These are phyloP conservation scores for Pichia sp. DNA, from an alignment of 1,139 yeast species.

Conservation along the genomic window DNA sequence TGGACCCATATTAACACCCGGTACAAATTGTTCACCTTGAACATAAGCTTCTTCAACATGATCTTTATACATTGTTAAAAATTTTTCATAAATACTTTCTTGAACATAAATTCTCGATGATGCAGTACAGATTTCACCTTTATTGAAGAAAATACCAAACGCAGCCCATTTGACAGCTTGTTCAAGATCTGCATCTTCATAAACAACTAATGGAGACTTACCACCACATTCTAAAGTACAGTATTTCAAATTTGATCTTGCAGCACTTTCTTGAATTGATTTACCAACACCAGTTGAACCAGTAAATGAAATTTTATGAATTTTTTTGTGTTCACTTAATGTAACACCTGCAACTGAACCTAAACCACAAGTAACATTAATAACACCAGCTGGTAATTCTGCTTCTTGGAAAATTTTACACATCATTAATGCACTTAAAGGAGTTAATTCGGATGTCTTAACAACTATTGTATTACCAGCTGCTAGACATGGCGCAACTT, in stretches of 20 bases:
- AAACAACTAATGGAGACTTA: conserved; percentile 49
- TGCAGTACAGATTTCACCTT: conserved; percentile 56
- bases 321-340: conserved; percentile 42
- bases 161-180: conserved; percentile 60
- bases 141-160: conserved; percentile 49
- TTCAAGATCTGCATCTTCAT: conserved; percentile 52
- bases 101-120: conserved; percentile 51
- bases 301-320: conserved; percentile 51
- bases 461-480: conserved; percentile 53
- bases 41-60: conserved; percentile 44
- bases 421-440: conserved; percentile 45
- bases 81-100: conserved; percentile 33
- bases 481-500: conserved; percentile 56
- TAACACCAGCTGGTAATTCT: conserved; percentile 55
- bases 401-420: conserved; percentile 43
- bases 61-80: conserved; percentile 41
- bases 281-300: conserved; percentile 57
- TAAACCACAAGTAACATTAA: conserved; percentile 47
- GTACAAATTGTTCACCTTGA: conserved; percentile 54
- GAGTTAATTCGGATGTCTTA: conserved; percentile 54
- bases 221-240: conserved; percentile 62
- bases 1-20: conserved; percentile 65
- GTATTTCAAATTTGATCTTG: conserved; percentile 44
- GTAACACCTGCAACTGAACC: conserved; percentile 50
- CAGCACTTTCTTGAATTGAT: conserved; percentile 47